Evolutionary conservation across 768 basidiomycete genomes (phyloP), one percentile per base, ranked within the genome.

Genomic region (Russula vinacea): DNA sequence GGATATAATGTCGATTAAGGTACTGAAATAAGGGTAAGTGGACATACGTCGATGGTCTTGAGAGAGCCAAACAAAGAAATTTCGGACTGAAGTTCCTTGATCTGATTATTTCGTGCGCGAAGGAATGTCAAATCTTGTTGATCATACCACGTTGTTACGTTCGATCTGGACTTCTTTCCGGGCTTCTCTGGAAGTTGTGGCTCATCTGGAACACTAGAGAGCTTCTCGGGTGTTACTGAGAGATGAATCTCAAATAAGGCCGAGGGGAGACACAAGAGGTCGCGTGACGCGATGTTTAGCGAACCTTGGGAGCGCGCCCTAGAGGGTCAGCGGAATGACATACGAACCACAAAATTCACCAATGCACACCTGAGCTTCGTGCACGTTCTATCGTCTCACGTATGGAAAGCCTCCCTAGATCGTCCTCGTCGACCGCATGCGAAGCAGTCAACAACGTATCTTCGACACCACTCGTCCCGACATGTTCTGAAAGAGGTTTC

Each of bases 51-150:
- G 45, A 94, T 69, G 1, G 79, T 82, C 74, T 92, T 92, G 58
- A 94, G 77, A 4, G 89, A 90, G 3, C 91, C 91, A 71, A 94
- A 94, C 51, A 92, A 78, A 0, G 88, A 88, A 16, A 94, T 87
- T 72, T 94, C 92, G 26, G 84, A 86, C 68, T 92, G 91, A 33
- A 94, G 80, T 70, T 90, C 88, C 19, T 81, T 67, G 47, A 94
- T 92, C 22, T 88, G 85, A 69, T 94, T 93, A 70, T 85, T 88
- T 83, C 87, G 88, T 17, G 85, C 85, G 71, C 91, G 92, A 49
- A 94, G 75, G 5, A 88, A 77, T 42, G 83, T 81, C 24, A 94
- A 75, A 74, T 94, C 91, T 71, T 89, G 87, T 1, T 87, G 87
- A 71, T 92, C 90, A 69, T 85, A 94, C 89, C 91, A 79, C 14